Conservation (phyloP, 257 asterid species). For the Catharanthus roseus region DNA sequence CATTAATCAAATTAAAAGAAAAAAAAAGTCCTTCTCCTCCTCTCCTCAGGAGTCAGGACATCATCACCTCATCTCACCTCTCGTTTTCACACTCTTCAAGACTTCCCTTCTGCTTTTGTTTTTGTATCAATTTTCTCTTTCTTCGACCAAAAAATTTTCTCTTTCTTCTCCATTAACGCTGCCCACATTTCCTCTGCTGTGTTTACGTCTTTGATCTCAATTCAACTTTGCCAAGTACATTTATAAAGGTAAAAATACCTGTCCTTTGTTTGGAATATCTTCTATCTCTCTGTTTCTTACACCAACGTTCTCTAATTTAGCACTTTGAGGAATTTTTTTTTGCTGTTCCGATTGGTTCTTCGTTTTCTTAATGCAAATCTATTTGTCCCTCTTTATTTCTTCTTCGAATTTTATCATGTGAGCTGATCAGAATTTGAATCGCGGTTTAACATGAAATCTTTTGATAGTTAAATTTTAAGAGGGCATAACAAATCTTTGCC, state of each 20-base stretch:
- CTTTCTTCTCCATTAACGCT: background rate
- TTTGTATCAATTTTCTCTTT: background rate
- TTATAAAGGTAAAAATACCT: background rate
- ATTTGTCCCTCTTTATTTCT: background rate
- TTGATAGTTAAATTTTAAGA: too few relatives aligned
- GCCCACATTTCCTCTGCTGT: background rate
- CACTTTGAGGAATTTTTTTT: background rate
- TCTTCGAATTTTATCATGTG: background rate
- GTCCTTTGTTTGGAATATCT: background rate
- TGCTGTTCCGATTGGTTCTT: conserved; percentile 1
- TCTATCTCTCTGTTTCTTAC: background rate
- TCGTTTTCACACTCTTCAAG: too few relatives aligned
- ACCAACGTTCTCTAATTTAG: background rate
- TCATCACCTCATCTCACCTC: too few relatives aligned
- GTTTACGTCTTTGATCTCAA: background rate
- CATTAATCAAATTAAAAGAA: too few relatives aligned
- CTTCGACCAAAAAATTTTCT: background rate
- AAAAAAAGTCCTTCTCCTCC: too few relatives aligned
- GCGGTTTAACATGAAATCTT: background rate
- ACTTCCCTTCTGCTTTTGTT: too few relatives aligned
- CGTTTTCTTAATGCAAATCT: background rate
- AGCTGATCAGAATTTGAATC: background rate
- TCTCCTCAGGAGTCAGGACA: too few relatives aligned
- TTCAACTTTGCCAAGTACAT: conserved; percentile 1
- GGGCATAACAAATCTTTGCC: background rate